Evolutionary conservation across 169 alveolate genomes (phyloP).

Genomic region (Cryptosporidium meleagridis): DNA sequence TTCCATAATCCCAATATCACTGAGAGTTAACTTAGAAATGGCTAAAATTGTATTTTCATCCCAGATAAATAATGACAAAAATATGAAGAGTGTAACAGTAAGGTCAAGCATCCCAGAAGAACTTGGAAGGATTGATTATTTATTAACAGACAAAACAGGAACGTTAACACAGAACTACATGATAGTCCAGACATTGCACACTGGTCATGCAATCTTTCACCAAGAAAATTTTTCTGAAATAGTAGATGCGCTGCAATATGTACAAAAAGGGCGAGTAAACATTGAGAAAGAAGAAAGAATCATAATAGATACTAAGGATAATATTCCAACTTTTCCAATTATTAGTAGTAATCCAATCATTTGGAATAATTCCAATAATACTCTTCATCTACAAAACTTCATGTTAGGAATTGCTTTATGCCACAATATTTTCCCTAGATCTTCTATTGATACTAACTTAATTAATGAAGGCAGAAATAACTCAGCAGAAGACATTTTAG

Average conservation of each 20-base stretch:
- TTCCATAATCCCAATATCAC: slow-evolving; percentile 95
- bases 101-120: slow-evolving; percentile 95
- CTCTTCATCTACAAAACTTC: slow-evolving; percentile 82
- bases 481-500: slow-evolving; percentile 26
- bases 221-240: slow-evolving; percentile 77
- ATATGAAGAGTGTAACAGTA: slow-evolving; percentile 93
- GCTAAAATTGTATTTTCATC: slow-evolving; percentile 93
- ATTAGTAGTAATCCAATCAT: slow-evolving; percentile 7
- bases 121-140: slow-evolving; percentile 94
- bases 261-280: background rate
- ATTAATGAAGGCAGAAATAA: background rate
- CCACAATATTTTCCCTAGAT: slow-evolving; percentile 92
- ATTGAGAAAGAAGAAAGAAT: slow-evolving; percentile 38
- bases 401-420: slow-evolving; percentile 90
- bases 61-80: slow-evolving; percentile 89
- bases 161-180: slow-evolving; percentile 98
- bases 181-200: slow-evolving; percentile 87
- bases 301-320: slow-evolving; percentile 6
- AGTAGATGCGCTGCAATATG: slow-evolving; percentile 30
- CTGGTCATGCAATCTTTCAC: slow-evolving; percentile 66
- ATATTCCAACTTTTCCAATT: slow-evolving; percentile 5
- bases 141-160: slow-evolving; percentile 98
- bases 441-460: slow-evolving; percentile 34
- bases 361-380: slow-evolving; percentile 48
- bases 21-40: slow-evolving; percentile 96